These are phyloP conservation scores for Pichia eremophila DNA, from an alignment of 805 yeast species.

Conservation along the genomic window DNA sequence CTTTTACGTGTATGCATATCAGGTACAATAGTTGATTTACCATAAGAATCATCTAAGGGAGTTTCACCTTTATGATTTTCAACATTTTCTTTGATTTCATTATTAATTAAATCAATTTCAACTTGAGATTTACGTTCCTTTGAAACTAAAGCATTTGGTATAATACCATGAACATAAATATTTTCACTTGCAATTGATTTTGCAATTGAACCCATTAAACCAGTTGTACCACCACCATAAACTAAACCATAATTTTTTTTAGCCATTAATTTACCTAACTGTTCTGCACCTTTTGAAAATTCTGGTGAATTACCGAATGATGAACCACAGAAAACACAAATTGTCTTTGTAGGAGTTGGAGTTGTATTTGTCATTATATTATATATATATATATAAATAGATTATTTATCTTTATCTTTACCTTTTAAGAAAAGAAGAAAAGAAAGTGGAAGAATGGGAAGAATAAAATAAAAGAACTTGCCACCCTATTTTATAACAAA, in stretches of 20 bases:
- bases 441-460: no score
- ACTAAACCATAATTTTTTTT: conserved; percentile 61
- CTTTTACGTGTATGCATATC: conserved; percentile 89
- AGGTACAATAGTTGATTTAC: conserved; percentile 68
- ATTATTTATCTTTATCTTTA: no score
- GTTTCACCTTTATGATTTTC: conserved; percentile 59
- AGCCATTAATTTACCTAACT: conserved; percentile 53
- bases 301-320: conserved; percentile 51
- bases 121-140: conserved; percentile 46
- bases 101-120: conserved; percentile 34
- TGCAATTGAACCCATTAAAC: conserved; percentile 73
- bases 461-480: no score
- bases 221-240: conserved; percentile 87
- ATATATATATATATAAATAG: no score
- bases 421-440: no score
- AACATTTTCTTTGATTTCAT: conserved; percentile 39
- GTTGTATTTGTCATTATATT: background rate
- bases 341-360: conserved; percentile 28
- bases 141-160: conserved; percentile 73
- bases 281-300: conserved; percentile 45
- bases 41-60: conserved; percentile 57
- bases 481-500: no score
- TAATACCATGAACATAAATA: conserved; percentile 75
- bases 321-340: conserved; percentile 86
- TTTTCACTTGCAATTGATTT: conserved; percentile 46